phyloP scores from a whole-genome alignment of 176 grass and related monocot genomes.

The Ampelocalamus luodianensis region DNA sequence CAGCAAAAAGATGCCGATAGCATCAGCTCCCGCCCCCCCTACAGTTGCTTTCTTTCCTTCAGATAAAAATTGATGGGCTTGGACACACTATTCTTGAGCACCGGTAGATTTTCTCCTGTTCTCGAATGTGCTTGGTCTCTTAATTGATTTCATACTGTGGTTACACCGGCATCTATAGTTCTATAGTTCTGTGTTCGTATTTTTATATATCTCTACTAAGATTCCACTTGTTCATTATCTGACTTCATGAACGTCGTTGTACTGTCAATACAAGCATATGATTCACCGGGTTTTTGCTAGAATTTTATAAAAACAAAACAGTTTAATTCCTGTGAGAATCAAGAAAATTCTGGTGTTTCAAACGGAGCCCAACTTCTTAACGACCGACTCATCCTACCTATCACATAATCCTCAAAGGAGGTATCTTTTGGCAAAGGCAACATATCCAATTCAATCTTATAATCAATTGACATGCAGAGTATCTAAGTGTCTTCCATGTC shows the following conservation, averaged over 20 bases:
- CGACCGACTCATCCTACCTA: neutral
- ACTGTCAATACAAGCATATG: too few relatives aligned
- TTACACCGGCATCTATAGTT: too few relatives aligned
- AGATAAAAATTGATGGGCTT: conserved; percentile 26
- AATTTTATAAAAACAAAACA: neutral
- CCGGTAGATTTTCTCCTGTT: neutral
- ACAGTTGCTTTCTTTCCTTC: conserved; percentile 36
- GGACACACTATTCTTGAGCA: conserved; percentile 34
- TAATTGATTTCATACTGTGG: neutral
- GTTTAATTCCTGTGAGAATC: neutral
- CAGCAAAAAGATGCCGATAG: conserved; percentile 50
- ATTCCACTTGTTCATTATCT: neutral
- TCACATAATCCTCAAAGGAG: neutral
- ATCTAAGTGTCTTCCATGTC: neutral
- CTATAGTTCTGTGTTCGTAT: neutral
- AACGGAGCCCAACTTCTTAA: neutral
- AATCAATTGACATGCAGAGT: neutral
- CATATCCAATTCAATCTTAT: neutral
- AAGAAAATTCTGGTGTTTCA: too few relatives aligned
- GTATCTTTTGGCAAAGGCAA: neutral
- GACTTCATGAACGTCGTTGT: too few relatives aligned
- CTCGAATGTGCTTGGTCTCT: neutral
- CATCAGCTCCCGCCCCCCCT: neutral
- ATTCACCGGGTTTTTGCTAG: too few relatives aligned
- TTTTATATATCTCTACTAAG: neutral